A percentile compares a stretch with the other conserved stretches of the same genome.
Evolutionary conservation across 768 basidiomycete genomes (phyloP).

Genomic region (Hydnomerulius pinastri): DNA sequence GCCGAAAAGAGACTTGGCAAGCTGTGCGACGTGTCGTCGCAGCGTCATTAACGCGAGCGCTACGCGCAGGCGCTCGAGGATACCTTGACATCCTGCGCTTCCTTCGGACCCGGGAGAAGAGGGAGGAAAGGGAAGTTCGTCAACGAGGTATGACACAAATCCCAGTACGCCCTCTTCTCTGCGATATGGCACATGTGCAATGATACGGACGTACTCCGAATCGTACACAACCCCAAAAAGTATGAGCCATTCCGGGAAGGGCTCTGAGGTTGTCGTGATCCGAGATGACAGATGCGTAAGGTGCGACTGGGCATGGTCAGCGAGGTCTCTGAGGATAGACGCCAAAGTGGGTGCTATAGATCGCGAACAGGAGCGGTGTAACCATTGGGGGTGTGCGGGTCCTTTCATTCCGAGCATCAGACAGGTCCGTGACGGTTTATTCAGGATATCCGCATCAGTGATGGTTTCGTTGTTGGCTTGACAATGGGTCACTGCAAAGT

Average conservation of each 20-base stretch:
- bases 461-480: background rate
- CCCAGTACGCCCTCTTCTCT: slow-evolving; percentile 3
- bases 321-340: slow-evolving; percentile 16
- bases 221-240: slow-evolving; percentile 27
- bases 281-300: slow-evolving; percentile 13
- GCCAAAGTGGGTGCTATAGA: background rate
- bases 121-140: slow-evolving; percentile 16
- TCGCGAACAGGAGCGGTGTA: background rate
- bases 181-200: slow-evolving; percentile 22
- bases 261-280: background rate
- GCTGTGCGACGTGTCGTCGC: slow-evolving; percentile 18
- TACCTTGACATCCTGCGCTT: slow-evolving; percentile 7
- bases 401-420: slow-evolving; percentile 22
- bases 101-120: background rate
- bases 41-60: slow-evolving; percentile 18
- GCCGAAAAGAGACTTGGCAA: slow-evolving; percentile 17
- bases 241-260: slow-evolving; percentile 28
- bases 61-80: slow-evolving; percentile 21
- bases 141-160: slow-evolving; percentile 21
- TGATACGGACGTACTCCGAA: slow-evolving; percentile 13
- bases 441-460: background rate
- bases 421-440: background rate
- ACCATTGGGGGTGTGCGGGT: background rate
- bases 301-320: slow-evolving; percentile 7
- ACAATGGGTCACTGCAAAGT: slow-evolving; percentile 17